A percentile compares a stretch with the other conserved stretches of the same genome.
phyloP scores from a whole-genome alignment of 2,329 filamentous ascomycete genomes.

The Botrytis hyacinthi region DNA sequence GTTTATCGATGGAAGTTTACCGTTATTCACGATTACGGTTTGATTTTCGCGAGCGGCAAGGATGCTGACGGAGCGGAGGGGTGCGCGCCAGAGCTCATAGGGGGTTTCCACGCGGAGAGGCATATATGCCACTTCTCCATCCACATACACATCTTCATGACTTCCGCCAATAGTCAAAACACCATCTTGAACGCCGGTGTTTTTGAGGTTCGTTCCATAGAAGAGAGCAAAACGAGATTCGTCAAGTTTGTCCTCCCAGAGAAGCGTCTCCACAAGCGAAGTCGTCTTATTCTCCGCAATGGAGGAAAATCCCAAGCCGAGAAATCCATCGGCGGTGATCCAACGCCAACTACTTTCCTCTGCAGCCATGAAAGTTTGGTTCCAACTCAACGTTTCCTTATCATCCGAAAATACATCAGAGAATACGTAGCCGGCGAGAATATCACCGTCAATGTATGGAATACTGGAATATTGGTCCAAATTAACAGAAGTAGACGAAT shows the following conservation, averaged over 20 bases:
- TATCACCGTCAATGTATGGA: background rate
- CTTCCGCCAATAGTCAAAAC: slow-evolving; percentile 10
- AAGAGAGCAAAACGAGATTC: slow-evolving; percentile 3
- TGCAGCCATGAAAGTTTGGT: slow-evolving; percentile 15
- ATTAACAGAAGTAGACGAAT: background rate
- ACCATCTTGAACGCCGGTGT: background rate
- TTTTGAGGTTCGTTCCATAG: slow-evolving; percentile 5
- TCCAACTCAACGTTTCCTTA: background rate
- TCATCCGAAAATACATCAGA: slow-evolving; percentile 6
- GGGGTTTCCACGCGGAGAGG: background rate
- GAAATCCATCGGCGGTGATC: background rate
- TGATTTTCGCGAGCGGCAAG: background rate
- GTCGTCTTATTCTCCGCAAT: background rate
- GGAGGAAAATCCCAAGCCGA: slow-evolving; percentile 15
- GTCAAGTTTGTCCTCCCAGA: slow-evolving; percentile 9
- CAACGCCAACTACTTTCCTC: background rate
- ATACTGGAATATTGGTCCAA: background rate
- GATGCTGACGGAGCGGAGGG: background rate
- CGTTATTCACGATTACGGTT: background rate
- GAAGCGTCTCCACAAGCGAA: slow-evolving; percentile 10
- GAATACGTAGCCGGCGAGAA: background rate
- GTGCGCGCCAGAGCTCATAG: slow-evolving; percentile 5
- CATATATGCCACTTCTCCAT: slow-evolving; percentile 3
- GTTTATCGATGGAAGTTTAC: background rate
- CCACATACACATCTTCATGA: slow-evolving; percentile 15